Conservation (phyloP, 176 grass and related monocot species). For the Ananas comosus region DNA sequence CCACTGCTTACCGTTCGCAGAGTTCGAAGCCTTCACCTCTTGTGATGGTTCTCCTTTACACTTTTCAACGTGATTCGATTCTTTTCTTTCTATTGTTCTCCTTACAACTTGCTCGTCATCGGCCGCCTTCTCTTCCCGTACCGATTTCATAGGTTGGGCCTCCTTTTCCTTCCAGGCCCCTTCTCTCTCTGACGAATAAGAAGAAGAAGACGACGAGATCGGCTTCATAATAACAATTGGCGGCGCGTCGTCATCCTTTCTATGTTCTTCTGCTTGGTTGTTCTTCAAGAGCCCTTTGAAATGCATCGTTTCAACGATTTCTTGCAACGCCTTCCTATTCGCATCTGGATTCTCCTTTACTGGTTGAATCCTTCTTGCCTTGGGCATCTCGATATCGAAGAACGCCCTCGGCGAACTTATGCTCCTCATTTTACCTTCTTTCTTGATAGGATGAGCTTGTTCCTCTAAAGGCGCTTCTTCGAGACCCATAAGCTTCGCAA, state of each 20-base stretch:
- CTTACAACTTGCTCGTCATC: constrained; percentile 4
- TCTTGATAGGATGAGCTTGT: constrained; percentile 17
- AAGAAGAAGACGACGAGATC: constrained; percentile 21
- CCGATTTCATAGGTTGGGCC: constrained; percentile 22
- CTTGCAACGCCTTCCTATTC: constrained; percentile 24
- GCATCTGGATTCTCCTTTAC: constrained; percentile 12
- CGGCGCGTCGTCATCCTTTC: constrained; percentile 1
- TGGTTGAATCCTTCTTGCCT: constrained; percentile 16
- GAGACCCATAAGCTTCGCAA: constrained; percentile 93
- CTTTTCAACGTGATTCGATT: constrained; percentile 16
- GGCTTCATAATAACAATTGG: constrained; percentile 27
- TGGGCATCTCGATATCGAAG: constrained; percentile 83
- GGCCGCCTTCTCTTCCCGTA: constrained; percentile 14
- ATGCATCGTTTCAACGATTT: constrained; percentile 41
- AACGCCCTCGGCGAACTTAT: constrained; percentile 37
- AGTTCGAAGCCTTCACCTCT: constrained; percentile 26
- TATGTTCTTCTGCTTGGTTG: constrained; percentile 15
- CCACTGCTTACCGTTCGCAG: constrained; percentile 15
- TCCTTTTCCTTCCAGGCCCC: constrained; percentile 1
- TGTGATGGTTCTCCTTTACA: constrained; percentile 13
- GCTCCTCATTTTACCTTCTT: constrained; percentile 33
- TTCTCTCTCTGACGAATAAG: constrained; percentile 13
- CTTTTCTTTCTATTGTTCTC: constrained; percentile 3
- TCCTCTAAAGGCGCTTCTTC: constrained; percentile 33
- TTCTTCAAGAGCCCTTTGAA: constrained; percentile 37